Evolutionary conservation across 2,329 filamentous ascomycete genomes (phyloP).

Genomic region (Teratosphaeria destructans): DNA sequence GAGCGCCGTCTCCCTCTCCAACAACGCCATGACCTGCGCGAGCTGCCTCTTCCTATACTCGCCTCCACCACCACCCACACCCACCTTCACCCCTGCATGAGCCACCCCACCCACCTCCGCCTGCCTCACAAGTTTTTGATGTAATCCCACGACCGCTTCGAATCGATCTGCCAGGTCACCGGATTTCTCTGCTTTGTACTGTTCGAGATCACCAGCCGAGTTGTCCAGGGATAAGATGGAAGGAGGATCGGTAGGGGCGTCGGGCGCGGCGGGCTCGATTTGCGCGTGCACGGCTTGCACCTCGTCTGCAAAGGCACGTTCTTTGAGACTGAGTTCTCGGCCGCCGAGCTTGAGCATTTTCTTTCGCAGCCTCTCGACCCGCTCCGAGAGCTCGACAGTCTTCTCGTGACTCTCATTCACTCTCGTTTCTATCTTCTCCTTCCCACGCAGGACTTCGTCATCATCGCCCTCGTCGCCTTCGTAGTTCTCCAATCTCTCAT

Average conservation of each 20-base stretch:
- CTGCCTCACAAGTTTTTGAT: slow-evolving; percentile 18
- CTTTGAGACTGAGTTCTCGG: slow-evolving; percentile 47
- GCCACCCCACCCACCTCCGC: slow-evolving; percentile 19
- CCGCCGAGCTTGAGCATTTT: slow-evolving; percentile 39
- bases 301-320: slow-evolving; percentile 50
- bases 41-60: slow-evolving; percentile 52
- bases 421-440: slow-evolving; percentile 48
- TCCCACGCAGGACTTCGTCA: slow-evolving; percentile 12
- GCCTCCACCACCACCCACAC: slow-evolving; percentile 32
- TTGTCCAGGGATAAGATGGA: background rate
- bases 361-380: slow-evolving; percentile 50
- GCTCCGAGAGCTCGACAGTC: slow-evolving; percentile 46
- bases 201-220: background rate
- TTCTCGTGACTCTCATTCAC: slow-evolving; percentile 45
- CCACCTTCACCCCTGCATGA: slow-evolving; percentile 20
- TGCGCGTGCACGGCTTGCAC: background rate
- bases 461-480: slow-evolving; percentile 32
- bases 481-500: slow-evolving; percentile 42
- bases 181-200: slow-evolving; percentile 1
- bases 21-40: slow-evolving; percentile 50
- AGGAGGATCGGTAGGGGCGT: background rate
- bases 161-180: slow-evolving; percentile 1
- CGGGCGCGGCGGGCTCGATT: background rate
- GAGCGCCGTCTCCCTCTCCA: slow-evolving; percentile 57
- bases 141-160: slow-evolving; percentile 16